Evolutionary conservation across 2,329 filamentous ascomycete genomes (phyloP), one percentile per base, ranked within the genome.

Genomic region (Bipolaris oryzae): DNA sequence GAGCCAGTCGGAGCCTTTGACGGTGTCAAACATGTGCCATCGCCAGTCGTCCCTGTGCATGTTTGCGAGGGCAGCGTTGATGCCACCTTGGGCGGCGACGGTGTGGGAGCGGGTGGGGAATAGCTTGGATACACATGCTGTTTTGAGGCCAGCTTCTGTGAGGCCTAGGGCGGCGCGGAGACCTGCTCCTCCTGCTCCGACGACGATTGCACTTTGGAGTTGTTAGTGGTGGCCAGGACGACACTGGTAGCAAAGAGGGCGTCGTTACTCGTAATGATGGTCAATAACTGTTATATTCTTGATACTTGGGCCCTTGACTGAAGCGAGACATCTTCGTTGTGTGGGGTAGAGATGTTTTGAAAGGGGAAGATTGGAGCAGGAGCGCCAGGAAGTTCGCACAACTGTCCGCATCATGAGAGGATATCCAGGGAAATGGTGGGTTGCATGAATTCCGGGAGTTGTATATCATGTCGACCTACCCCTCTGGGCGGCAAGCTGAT

Each of bases 71-170:
- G 83, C 83, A 9, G 83, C 83, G 69, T 85, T 85, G 69, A 88
- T 88, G 61, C 86, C 86, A 61, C 86, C 85, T 74, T 88, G 86
- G 21, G 86, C 86, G n/a, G 86, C 86, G 56, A 88, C 86, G 10
- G 85, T 88, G 74, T 88, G 85, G 64, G 81, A 85, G 76, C 86
- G 79, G 16, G 86, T 88, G 31, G 84, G 84, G 72, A 87, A 88
- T 33, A 87, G 78, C 71, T 87, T 88, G 28, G 84, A 84, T 61
- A 88, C 81, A 76, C 85, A 88, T 60, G 85, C 85, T 58, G 85
- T 88, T 64, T 88, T 85, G 68, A 88, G 82, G 7, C 85, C 85
- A 62, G 84, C 83, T 76, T 87, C 85, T 31, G 85, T 85, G 39
- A 88, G 78, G 65, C 86, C 86, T 66, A 88, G 85, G 56, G 85